Evolutionary conservation across 371 early-diverging fungal genomes (phyloP).

Genomic region (Coemansia sp.): DNA sequence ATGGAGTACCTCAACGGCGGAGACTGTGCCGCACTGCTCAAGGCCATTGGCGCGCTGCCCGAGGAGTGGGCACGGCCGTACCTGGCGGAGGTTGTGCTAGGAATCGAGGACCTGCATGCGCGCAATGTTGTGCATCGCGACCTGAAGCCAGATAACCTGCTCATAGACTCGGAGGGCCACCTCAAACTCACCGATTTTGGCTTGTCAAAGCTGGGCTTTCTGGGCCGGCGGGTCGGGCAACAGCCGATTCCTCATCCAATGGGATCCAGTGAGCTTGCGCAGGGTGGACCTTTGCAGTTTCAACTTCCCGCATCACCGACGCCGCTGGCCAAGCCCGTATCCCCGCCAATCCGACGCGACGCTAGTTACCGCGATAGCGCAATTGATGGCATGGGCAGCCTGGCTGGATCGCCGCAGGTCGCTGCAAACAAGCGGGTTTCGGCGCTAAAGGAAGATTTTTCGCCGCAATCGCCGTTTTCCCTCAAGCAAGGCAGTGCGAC

Average conservation of each 20-base stretch:
- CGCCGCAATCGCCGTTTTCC: not conserved
- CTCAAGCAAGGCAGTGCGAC: not conserved
- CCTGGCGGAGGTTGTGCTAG: conserved; percentile 84
- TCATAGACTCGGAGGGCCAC: conserved; percentile 78
- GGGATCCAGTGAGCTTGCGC: not conserved
- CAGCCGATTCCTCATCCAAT: conserved; percentile 14
- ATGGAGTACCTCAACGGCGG: conserved; percentile 97
- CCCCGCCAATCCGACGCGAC: not conserved
- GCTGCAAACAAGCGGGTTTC: conserved; percentile 23
- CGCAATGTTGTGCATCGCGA: conserved; percentile 87
- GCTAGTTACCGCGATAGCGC: not conserved
- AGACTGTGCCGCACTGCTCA: conserved; percentile 90
- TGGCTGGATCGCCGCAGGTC: not conserved
- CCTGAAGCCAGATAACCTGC: conserved; percentile 81
- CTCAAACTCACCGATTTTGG: conserved; percentile 88
- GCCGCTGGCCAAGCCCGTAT: not conserved
- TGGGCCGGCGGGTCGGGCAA: conserved; percentile 49
- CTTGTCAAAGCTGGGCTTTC: conserved; percentile 64
- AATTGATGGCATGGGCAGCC: too few species aligned
- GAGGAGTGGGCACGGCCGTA: conserved; percentile 77
- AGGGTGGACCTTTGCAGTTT: too few species aligned
- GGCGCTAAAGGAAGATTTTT: conserved; percentile 15
- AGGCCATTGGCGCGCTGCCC: conserved; percentile 77
- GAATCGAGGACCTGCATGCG: conserved; percentile 79
- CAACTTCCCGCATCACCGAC: not conserved